Evolutionary conservation across 2,329 filamentous ascomycete species (phyloP).

Genomic region (Clonostachys chloroleuca): DNA sequence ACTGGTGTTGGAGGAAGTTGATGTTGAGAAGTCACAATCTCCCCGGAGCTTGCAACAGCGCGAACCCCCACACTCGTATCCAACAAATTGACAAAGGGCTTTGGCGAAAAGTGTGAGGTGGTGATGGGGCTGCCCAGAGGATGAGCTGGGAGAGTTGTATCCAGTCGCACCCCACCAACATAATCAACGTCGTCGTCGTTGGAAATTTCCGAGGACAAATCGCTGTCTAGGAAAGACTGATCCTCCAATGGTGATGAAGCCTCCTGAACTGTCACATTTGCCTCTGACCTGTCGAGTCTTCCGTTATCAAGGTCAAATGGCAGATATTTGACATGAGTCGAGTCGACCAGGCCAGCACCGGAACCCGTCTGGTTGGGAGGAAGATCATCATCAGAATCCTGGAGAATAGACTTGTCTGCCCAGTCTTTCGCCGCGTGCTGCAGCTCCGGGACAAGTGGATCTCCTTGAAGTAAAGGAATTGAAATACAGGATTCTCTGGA

Average conservation of each 20-base stretch:
- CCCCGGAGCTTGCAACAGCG: too few relatives aligned
- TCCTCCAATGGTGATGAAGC: slow-evolving; percentile 19
- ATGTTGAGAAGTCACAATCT: too few relatives aligned
- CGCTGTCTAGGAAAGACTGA: slow-evolving; percentile 46
- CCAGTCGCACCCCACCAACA: too few relatives aligned
- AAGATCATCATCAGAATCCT: slow-evolving; percentile 36
- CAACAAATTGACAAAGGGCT: too few relatives aligned
- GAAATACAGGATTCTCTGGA: slow-evolving; percentile 75
- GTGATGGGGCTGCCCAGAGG: slow-evolving; percentile 15
- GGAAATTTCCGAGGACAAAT: slow-evolving; percentile 61
- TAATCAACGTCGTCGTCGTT: slow-evolving; percentile 22
- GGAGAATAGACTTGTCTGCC: slow-evolving; percentile 51
- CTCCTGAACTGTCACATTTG: slow-evolving; percentile 28
- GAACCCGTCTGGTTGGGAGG: slow-evolving; percentile 5
- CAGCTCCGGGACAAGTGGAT: slow-evolving; percentile 19
- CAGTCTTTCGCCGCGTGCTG: slow-evolving; percentile 36
- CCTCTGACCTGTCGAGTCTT: slow-evolving; percentile 40
- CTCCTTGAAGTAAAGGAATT: slow-evolving; percentile 69
- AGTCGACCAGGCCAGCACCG: slow-evolving; percentile 9
- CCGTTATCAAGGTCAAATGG: slow-evolving; percentile 43
- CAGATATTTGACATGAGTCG: slow-evolving; percentile 22
- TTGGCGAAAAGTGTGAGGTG: background rate
- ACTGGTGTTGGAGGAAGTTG: slow-evolving; percentile 42
- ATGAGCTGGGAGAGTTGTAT: slow-evolving; percentile 20
- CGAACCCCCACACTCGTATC: too few relatives aligned